A percentile compares a stretch with the other conserved stretches of the same genome.
These are phyloP conservation scores for Avena sativa DNA, from an alignment of 176 grass and related monocot species.

Conservation along the genomic window DNA sequence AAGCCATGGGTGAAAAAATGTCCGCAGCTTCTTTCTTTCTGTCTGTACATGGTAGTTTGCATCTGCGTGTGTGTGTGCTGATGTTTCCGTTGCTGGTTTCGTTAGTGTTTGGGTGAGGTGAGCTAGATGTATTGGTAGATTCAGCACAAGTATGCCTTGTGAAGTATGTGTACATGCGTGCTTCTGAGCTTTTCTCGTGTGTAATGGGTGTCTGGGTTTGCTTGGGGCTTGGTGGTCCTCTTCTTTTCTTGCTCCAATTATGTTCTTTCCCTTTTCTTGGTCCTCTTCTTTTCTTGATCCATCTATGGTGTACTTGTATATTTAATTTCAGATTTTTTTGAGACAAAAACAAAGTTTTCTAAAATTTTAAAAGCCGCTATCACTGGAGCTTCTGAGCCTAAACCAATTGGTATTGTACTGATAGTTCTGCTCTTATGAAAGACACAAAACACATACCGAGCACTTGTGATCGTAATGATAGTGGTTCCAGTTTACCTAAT, in stretches of 20 bases:
- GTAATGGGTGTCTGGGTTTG: conserved; percentile 39
- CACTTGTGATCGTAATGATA: no score
- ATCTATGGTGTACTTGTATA: conserved; percentile 41
- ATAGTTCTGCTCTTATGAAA: no score
- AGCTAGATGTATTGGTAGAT: conserved; percentile 67
- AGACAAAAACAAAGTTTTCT: no score
- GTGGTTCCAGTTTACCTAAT: no score
- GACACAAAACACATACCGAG: no score
- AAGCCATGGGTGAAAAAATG: conserved; percentile 24
- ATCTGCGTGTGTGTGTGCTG: background rate
- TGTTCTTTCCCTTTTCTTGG: conserved; percentile 53
- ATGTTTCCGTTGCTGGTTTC: conserved; percentile 46
- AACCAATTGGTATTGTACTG: no score
- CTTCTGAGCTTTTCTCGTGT: conserved; percentile 37
- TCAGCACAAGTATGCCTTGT: conserved; percentile 59
- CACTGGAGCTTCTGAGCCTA: no score
- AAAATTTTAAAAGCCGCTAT: no score
- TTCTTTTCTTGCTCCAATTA: conserved; percentile 64
- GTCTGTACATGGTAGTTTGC: conserved; percentile 6
- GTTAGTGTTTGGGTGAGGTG: conserved; percentile 47
- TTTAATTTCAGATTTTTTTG: no score
- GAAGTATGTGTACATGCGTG: conserved; percentile 42
- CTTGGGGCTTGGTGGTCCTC: conserved; percentile 52
- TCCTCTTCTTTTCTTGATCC: conserved; percentile 58
- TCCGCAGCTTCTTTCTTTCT: conserved; percentile 17